A percentile compares a stretch with the other conserved stretches of the same genome.
Conservation (phyloP, 1,139 yeast genomes). For the Taphrina sp. region DNA sequence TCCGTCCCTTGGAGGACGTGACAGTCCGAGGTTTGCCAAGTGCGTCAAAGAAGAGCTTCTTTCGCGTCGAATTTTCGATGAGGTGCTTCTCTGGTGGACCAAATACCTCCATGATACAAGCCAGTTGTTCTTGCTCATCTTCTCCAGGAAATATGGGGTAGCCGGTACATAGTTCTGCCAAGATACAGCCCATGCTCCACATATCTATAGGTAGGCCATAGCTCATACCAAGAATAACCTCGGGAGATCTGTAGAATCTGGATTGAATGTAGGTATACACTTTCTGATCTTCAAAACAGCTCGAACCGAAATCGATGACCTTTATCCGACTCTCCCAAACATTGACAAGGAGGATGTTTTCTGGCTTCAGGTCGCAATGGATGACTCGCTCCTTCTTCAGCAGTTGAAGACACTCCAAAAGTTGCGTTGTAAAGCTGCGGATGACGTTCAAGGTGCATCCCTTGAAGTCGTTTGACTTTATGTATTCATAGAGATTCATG, state of each 20-base stretch:
- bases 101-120: conserved; percentile 57
- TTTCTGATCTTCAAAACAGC: conserved; percentile 87
- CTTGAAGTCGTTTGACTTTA: conserved; percentile 59
- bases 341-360: conserved; percentile 75
- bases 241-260: conserved; percentile 88
- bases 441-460: conserved; percentile 61
- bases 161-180: conserved; percentile 66
- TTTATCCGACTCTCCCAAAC: conserved; percentile 84
- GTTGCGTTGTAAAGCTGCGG: conserved; percentile 52
- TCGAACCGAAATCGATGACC: conserved; percentile 94
- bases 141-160: conserved; percentile 68
- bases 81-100: conserved; percentile 58
- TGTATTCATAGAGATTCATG: conserved; percentile 63
- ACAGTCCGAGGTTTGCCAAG: conserved; percentile 47
- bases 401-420: conserved; percentile 59
- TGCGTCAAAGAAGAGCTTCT: conserved; percentile 48
- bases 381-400: conserved; percentile 60
- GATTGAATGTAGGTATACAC: conserved; percentile 93
- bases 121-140: conserved; percentile 65
- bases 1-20: conserved; percentile 44
- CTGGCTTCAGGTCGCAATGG: conserved; percentile 92
- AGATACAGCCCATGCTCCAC: conserved; percentile 75
- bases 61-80: conserved; percentile 46
- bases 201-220: conserved; percentile 70
- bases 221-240: conserved; percentile 74